Evolutionary conservation across 2,329 filamentous ascomycete genomes (phyloP), one percentile per base, ranked within the genome.

Genomic region (Fusarium pseudograminearum): DNA sequence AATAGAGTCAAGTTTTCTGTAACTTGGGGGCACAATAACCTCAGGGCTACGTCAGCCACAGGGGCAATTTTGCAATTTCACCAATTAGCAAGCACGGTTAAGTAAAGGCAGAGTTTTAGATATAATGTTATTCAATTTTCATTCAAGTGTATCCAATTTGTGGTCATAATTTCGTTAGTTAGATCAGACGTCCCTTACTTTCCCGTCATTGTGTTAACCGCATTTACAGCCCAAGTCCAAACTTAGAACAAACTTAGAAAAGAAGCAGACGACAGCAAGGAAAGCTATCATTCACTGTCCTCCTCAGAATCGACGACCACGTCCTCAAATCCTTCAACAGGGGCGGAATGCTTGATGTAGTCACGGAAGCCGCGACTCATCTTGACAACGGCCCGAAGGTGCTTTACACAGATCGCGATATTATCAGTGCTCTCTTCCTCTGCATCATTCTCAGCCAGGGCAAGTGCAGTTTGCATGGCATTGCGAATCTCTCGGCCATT

Each of bases 401-500:
- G 77, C 69, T 78, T 78, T 63, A 78, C 77, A 7, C 62, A 57
- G n/a, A 79, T 65, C 20, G 74, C 71, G 30, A 77, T 69, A 14
- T 71, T 75, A 12, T 79, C 78, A 10, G 66, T 51, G 10, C 73
- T 76, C 41, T 78, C 76, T 26, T 81, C 80, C 26, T 80, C 67
- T 16, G 80, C 78, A 40, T 83, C 80, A 18, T 71, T 78, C 76
- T 84, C 81, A 7, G 82, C 83, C 28, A 84, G 73, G 5, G 81
- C 80, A 20, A 84, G 76, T 1, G 82, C 81, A 2, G 81, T 83
- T 73, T 83, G 82, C 74, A 83, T 81, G 7, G 80, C 79, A 44
- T 82, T 82, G 20, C 80, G 79, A 56, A 82, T 82, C 65, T 82
- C 78, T 1, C 81, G 75, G 2, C 82, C 82, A 47, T 83, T 83